Base-by-base conservation (phyloP, 164 flowering plant species). In the Amborella trichopoda region DNA sequence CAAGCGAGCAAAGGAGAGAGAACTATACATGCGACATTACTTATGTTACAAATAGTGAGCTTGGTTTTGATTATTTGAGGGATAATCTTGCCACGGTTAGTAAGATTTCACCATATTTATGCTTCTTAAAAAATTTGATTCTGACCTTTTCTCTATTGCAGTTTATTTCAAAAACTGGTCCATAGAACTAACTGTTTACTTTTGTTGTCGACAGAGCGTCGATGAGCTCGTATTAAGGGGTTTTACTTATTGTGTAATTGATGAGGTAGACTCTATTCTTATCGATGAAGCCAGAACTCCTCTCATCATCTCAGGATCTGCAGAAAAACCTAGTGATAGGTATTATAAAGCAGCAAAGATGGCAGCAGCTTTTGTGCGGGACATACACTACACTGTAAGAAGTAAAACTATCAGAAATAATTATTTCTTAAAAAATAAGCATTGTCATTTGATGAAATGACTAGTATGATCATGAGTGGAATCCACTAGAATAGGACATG, bases 41-140 rank as follows among this genome's bases (percentile, higher is more conserved):
- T 12, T 91, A 91, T 61, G 99, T 91, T 62, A 91, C 96, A 46
- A 91, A 91, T 48, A 91, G 96, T 66, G 99, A 91, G 76, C 90
- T 91, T 55, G 99, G 99, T 50, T 91, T 91, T 68, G 99, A 91
- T 71, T 91, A 64, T 69, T 66, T 91, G 80, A 82, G 99, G 71
- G 99, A 91, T 51, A 91, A 91, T 73, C 99, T 87, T 69, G 96
- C 99, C 85, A 83, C 83, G 90, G 98, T 71, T 81, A 86, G 98
- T 87, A 71, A 60, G 6, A 65, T 71, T 58, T 59, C 66, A 28
- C 24, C 47, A 41, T 21, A 16, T 27, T 33, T 50, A 40, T 45
- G 37, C 46, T 44, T 45, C 38, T 23, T 32, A 17, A 22, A 39
- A 33, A 32, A 16, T 44, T 52, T 16, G 25, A 41, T 30, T n/a